Evolutionary conservation across 176 grass and related monocot genomes (phyloP).

Genomic region (Alloteropsis semialata): DNA sequence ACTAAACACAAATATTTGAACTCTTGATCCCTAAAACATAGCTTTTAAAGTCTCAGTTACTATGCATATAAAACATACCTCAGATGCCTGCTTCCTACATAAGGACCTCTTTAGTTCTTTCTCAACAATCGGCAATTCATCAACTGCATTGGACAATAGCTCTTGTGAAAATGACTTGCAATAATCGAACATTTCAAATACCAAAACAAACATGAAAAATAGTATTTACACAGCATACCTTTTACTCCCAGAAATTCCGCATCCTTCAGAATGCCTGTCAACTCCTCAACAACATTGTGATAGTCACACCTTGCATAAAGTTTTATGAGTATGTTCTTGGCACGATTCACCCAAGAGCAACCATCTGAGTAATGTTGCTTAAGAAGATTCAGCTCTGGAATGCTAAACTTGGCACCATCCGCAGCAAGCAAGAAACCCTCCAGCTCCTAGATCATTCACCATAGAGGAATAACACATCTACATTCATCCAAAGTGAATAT

Average conservation of each 20-base stretch:
- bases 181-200: background rate
- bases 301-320: slow-evolving; percentile 56
- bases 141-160: slow-evolving; percentile 53
- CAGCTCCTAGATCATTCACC: slow-evolving; percentile 61
- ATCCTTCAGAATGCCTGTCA: slow-evolving; percentile 56
- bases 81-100: slow-evolving; percentile 77
- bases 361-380: slow-evolving; percentile 52
- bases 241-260: slow-evolving; percentile 62
- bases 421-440: slow-evolving; percentile 56
- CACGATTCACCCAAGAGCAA: slow-evolving; percentile 61
- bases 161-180: slow-evolving; percentile 21
- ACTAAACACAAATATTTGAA: background rate
- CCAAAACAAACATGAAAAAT: slow-evolving; percentile 16
- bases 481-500: slow-evolving; percentile 4
- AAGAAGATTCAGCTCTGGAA: slow-evolving; percentile 73
- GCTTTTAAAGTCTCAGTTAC: background rate
- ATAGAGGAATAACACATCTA: slow-evolving; percentile 17
- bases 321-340: slow-evolving; percentile 47
- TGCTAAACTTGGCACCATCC: slow-evolving; percentile 59
- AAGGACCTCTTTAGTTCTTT: slow-evolving; percentile 61
- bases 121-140: slow-evolving; percentile 66
- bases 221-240: slow-evolving; percentile 43
- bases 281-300: slow-evolving; percentile 57
- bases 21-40: background rate
- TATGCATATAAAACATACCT: slow-evolving; percentile 52